Base-by-base conservation (phyloP, 1,139 yeast genomes). In the Geotrichum candidum region DNA sequence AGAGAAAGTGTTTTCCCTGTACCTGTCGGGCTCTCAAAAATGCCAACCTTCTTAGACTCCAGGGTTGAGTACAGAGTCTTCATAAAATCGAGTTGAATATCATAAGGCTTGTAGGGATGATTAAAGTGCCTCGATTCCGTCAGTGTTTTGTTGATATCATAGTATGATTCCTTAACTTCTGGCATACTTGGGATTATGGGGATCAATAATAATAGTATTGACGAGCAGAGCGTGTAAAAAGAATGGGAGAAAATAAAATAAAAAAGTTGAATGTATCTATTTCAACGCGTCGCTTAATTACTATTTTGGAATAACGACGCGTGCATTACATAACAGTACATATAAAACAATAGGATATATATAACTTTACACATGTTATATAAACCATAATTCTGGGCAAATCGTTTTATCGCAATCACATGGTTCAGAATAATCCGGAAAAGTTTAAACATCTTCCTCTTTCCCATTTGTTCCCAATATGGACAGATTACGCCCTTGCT, bases 11-110 rank as follows among this genome's bases (percentile, higher is more conserved):
- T 91, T 74, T 92, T 92, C 3, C 98, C 98, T 1, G 95, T 89
- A 2, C 98, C 99, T 0, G 99, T 92, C 0, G 99, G 98, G 65
- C 96, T 87, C 72, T 92, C 98, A 69, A 92, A 88, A 7, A 92
- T 78, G 0, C 96, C 97, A 1, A 92, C 78, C 70, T 87, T 89
- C 71, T 80, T 84, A 53, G 77, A 75, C 11, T 81, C 79, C 15
- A 92, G 78, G 1, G 90, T 81, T 31, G 82, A 82, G 69, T 88
- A 88, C 25, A 94, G 80, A 35, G 85, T 82, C 54, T 79, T 78
- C 98, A 92, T 92, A 65, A 92, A 82, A 66, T 87, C 83, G 48
- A 81, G 58, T 72, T 92, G 98, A 65, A 92, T 91, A 33, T 78
- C 79, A 73, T 92, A 92, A 0, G 98, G 97, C 59, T 74, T 72